These are phyloP conservation scores for Pyrenopolyporus hunteri DNA, from an alignment of 495 filamentous ascomycete genomes.

Conservation along the genomic window DNA sequence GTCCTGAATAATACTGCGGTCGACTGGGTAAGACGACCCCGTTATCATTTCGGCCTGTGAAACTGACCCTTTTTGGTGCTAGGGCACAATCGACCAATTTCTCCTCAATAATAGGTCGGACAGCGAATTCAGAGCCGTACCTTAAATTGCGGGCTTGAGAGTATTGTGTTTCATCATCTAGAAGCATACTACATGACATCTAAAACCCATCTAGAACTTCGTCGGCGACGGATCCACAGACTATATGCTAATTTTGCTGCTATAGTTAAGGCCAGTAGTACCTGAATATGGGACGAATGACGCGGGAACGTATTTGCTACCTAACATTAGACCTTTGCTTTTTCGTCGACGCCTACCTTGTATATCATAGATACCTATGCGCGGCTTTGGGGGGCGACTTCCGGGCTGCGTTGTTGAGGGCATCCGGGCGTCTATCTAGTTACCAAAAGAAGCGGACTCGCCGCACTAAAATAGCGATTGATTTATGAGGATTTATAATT, in stretches of 20 bases:
- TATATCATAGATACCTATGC: conserved; percentile 25
- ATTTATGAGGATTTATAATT: not conserved
- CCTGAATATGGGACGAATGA: not conserved
- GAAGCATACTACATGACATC: conserved; percentile 2
- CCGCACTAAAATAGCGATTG: conserved; percentile 11
- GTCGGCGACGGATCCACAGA: conserved; percentile 18
- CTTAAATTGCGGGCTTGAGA: conserved; percentile 3
- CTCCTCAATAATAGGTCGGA: conserved; percentile 41
- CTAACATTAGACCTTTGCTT: not conserved
- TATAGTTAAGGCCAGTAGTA: not conserved
- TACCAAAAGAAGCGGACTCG: conserved; percentile 12
- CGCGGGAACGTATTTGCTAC: not conserved
- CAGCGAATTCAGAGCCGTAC: conserved; percentile 23
- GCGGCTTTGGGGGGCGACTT: conserved; percentile 20
- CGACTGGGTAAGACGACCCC: conserved; percentile 48
- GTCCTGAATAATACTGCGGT: conserved; percentile 40
- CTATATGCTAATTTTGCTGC: conserved; percentile 4
- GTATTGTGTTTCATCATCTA: not conserved
- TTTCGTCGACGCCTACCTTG: conserved; percentile 9
- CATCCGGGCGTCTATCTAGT: conserved; percentile 23
- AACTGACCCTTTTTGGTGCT: conserved; percentile 22
- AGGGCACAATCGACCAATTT: conserved; percentile 46
- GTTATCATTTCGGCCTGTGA: not conserved
- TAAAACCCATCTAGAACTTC: conserved; percentile 12
- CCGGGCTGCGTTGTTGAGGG: conserved; percentile 21